phyloP scores from a whole-genome alignment of 2,329 filamentous ascomycete species.

The Camptophora hylomeconis region DNA sequence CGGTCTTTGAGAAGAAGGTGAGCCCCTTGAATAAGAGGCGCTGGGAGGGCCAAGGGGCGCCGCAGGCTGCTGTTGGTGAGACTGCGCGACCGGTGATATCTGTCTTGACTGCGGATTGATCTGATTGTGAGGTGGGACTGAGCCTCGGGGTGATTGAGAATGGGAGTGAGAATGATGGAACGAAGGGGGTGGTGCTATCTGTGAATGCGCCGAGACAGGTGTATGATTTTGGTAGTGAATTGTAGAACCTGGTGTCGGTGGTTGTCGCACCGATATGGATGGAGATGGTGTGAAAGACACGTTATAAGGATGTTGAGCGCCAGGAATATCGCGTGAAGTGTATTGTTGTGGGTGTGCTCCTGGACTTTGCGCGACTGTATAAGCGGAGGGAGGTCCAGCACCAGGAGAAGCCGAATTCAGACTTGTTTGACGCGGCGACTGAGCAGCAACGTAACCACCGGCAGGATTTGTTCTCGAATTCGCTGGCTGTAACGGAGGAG shows the following conservation, averaged over 20 bases:
- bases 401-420: conserved; percentile 12
- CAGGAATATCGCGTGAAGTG: conserved; percentile 13
- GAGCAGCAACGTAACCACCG: conserved; percentile 14
- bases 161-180: conserved; percentile 7
- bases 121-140: conserved; percentile 1
- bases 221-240: conserved; percentile 11
- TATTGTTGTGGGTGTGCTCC: conserved; percentile 13
- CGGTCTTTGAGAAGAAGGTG: conserved; percentile 13
- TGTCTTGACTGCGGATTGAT: conserved; percentile 9
- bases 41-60: conserved; percentile 17
- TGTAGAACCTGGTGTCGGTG: conserved; percentile 14
- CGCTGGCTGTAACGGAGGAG: conserved; percentile 10
- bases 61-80: conserved; percentile 13
- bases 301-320: conserved; percentile 10
- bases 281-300: conserved; percentile 15
- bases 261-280: conserved; percentile 11
- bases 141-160: no score
- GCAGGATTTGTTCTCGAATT: conserved; percentile 12
- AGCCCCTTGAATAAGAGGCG: conserved; percentile 12
- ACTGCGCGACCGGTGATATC: conserved; percentile 13
- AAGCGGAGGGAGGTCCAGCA: conserved; percentile 10
- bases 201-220: conserved; percentile 7
- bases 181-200: conserved; percentile 8
- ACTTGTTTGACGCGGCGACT: conserved; percentile 17
- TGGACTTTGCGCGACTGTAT: conserved; percentile 16